Evolutionary conservation across 2,329 filamentous ascomycete genomes (phyloP), one percentile per base, ranked within the genome.

Genomic region (Apiospora saccharicola): DNA sequence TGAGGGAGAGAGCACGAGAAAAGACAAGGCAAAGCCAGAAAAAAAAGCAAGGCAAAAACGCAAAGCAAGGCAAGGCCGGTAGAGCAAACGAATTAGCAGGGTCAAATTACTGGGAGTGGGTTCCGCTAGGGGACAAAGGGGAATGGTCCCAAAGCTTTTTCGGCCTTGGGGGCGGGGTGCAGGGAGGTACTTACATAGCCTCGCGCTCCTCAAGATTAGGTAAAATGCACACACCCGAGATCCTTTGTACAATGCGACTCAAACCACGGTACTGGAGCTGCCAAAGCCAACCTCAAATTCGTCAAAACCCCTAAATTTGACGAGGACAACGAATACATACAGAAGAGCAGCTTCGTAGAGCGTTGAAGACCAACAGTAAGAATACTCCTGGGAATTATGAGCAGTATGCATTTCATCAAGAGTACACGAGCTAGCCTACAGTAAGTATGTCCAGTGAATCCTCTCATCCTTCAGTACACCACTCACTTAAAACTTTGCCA

Each of bases 11-110:
- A 41, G 30, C 34, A 41, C 10, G 13, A 64, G 19, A 34, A 12
- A 37, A 10, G 30, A 8, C 34, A 64, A 41, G 30, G 30, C 30
- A 61, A 61, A 30, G 30, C 30, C 53, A 22, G 10, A 16, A 19
- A 22, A 34, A 37, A 64, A 64, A 41, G 34, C 57, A 64, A 41
- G 57, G 57, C 57, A 64, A 64, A 64, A 64, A 12, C n/a, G 57
- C 34, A 64, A 64, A 64, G 57, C 57, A 64, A 41, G 57, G 57
- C 57, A 64, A 64, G 57, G 57, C 57, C 57, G 57, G 57, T 64
- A 64, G 22, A 64, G 57, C 57, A 64, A 64, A 64, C 57, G 57
- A 41, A 64, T 64, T 64, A 41, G 57, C 57, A 64, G 57, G 57
- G 57, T 64, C 34, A 64, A 64, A 64, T 64, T 64, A 24, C 57